Evolutionary conservation across 768 basidiomycete species (phyloP).

Genomic region (Grammothele lineata): DNA sequence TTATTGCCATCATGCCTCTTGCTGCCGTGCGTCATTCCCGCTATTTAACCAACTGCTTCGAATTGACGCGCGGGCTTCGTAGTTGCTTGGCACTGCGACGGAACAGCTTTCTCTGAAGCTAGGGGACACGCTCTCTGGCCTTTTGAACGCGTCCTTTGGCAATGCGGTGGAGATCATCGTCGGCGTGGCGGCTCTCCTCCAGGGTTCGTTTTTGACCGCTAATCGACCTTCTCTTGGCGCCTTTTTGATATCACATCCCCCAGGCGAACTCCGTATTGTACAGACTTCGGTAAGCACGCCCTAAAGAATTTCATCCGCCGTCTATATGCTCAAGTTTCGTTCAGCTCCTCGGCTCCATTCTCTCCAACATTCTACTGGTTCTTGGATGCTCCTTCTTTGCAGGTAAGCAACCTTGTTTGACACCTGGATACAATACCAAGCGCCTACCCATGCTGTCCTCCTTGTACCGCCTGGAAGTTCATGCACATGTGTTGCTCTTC

Average conservation of each 20-base stretch:
- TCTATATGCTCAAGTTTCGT: not conserved
- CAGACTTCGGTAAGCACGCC: constrained; percentile 70
- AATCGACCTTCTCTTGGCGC: not conserved
- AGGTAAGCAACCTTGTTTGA: constrained; percentile 41
- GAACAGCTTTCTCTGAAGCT: constrained; percentile 76
- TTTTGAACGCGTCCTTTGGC: constrained; percentile 82
- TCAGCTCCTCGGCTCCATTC: constrained; percentile 85
- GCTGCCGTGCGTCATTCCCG: constrained; percentile 78
- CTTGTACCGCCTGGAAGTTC: too few relatives aligned
- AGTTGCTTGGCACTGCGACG: constrained; percentile 79
- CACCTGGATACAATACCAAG: too few relatives aligned
- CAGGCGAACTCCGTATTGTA: constrained; percentile 81
- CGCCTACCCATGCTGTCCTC: too few relatives aligned
- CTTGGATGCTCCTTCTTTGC: constrained; percentile 90
- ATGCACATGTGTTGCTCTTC: constrained; percentile 1
- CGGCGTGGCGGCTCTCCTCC: constrained; percentile 76
- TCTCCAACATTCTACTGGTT: constrained; percentile 88
- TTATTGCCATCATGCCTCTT: constrained; percentile 81
- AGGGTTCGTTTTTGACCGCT: constrained; percentile 41
- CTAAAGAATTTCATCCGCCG: not conserved
- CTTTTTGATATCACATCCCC: not conserved
- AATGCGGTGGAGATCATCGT: constrained; percentile 90
- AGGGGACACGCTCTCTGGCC: constrained; percentile 81
- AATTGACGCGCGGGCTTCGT: not conserved
- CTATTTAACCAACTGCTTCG: not conserved